phyloP scores from a whole-genome alignment of 78 protist species.

The Trichosphaerium sp. region DNA sequence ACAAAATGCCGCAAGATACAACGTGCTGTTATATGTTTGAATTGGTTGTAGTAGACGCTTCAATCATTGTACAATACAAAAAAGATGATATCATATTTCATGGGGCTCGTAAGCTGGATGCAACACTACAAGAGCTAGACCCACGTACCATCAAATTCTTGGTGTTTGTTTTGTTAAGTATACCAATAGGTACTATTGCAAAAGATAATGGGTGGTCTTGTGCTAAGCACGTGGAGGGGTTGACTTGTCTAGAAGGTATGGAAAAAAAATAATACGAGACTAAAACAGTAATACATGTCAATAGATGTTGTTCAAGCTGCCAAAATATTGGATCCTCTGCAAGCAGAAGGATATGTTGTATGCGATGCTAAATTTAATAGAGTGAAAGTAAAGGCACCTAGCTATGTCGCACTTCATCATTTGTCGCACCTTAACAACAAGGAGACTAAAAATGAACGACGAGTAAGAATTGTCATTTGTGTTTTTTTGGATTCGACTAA shows the following conservation, averaged over 20 bases:
- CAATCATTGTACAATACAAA: background rate
- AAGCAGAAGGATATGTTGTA: conserved; percentile 5
- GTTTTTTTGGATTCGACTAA: no score
- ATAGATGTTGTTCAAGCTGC: background rate
- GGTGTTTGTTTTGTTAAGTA: background rate
- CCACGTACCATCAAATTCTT: no score
- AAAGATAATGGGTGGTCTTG: background rate
- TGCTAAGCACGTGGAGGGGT: no score
- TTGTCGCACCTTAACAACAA: background rate
- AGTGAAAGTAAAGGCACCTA: conserved; percentile 1
- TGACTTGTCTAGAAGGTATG: no score
- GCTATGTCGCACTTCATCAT: background rate
- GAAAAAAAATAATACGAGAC: no score
- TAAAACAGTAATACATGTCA: conserved; percentile 4
- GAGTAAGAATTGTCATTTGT: no score
- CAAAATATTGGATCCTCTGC: background rate
- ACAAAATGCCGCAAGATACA: background rate
- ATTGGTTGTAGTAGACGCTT: background rate
- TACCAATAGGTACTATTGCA: background rate
- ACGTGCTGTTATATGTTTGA: background rate
- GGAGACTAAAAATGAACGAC: background rate
- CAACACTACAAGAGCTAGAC: background rate
- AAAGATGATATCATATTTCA: conserved; percentile 3
- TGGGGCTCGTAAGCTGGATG: background rate
- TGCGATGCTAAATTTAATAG: conserved; percentile 6